Evolutionary conservation across 1,139 yeast genomes (phyloP).

Genomic region (Saccharomyces pastorianus): DNA sequence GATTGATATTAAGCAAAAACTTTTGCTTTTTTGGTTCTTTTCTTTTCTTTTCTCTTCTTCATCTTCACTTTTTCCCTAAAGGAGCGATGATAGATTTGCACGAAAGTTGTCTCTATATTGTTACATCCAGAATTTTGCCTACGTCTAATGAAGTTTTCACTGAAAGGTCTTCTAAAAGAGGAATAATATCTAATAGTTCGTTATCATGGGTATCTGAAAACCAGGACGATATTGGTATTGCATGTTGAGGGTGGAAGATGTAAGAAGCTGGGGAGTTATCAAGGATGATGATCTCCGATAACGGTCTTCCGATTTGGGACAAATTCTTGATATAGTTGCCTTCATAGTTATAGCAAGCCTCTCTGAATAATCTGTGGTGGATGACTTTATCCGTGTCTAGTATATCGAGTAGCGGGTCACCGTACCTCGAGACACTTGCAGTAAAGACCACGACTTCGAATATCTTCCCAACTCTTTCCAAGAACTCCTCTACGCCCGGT

Average conservation of each 20-base stretch:
- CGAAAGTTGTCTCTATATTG: conserved; percentile 30
- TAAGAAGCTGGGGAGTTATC: conserved; percentile 98
- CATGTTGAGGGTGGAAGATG: conserved; percentile 92
- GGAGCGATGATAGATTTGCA: background rate
- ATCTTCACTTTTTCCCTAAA: background rate
- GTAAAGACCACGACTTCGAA: conserved; percentile 95
- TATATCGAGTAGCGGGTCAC: conserved; percentile 87
- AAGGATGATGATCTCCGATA: conserved; percentile 73
- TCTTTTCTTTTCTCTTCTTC: background rate
- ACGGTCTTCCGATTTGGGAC: conserved; percentile 86
- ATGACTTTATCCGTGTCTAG: conserved; percentile 56
- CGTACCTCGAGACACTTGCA: conserved; percentile 88
- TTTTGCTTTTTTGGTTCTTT: background rate
- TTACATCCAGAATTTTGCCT: conserved; percentile 70
- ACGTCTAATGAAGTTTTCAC: conserved; percentile 63
- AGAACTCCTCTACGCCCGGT: conserved; percentile 93
- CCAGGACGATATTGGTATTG: conserved; percentile 94
- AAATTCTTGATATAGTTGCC: conserved; percentile 91
- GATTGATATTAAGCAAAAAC: background rate
- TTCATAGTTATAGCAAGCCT: conserved; percentile 66
- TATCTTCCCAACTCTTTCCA: conserved; percentile 70
- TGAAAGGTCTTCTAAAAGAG: conserved; percentile 79
- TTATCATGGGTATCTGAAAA: conserved; percentile 95
- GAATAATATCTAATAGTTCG: conserved; percentile 82
- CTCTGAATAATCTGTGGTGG: conserved; percentile 88